Base-by-base conservation (phyloP, 1,139 yeast species). In the Zhuliangozyma parablackwelliae region DNA sequence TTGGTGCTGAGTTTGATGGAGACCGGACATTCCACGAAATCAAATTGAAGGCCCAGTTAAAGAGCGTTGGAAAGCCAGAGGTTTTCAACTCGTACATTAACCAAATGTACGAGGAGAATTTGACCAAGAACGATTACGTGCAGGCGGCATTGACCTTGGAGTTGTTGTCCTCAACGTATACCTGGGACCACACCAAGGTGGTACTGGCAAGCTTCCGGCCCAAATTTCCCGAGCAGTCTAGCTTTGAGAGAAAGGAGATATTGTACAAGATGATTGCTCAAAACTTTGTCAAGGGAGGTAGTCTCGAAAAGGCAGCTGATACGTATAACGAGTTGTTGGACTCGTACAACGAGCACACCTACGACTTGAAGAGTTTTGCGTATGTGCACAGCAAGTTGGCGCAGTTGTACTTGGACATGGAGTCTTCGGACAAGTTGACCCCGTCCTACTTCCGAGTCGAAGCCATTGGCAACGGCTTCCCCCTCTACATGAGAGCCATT, bases 61-160 rank as follows among this genome's bases (percentile, higher is more conserved):
- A 83, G 68, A 81, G 83, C 50, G 89, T 88, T 33, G 80, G 82
- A 53, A 80, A 82, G 49, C 94, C 94, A 0, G 95, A 85, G 55
- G 69, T 83, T 43, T 82, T 88, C 62, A 83, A 85, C 53, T 75
- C 87, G 11, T 84, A 86, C 56, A 78, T 88, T 48, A 77, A 82
- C 57, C 82, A 80, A 41, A 76, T 87, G 76, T 86, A 78, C 51
- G 82, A 82, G 48, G 78, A 74, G 47, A 78, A 83, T 49, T 47
- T 83, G 38, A 54, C 63, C 20, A 82, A 81, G 57, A 66, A 67
- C 30, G 87, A 86, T 53, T 77, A 61, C 53, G 82, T 83, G 31
- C 96, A 88, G 61, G 95, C 95, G 8, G 96, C 94, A 4, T 69
- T 88, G 48, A 78, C 90, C 50, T 70, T 87, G 50, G 89, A 84